phyloP scores from a whole-genome alignment of 768 basidiomycete species.

The Lentinula edodes region DNA sequence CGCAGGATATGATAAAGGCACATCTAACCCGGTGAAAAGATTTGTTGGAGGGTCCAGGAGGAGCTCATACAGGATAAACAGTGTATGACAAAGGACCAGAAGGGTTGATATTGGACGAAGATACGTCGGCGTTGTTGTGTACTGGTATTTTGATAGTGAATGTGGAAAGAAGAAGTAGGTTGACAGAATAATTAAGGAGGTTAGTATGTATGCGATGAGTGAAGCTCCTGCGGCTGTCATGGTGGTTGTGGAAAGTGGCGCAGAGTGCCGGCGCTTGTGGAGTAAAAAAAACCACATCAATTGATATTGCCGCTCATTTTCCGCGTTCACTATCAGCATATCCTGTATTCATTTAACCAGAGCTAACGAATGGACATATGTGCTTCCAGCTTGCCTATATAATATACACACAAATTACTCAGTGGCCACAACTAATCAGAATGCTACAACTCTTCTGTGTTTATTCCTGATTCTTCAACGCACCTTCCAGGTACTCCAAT shows the following conservation, averaged over 20 bases:
- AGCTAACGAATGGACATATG: no score
- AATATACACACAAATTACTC: no score
- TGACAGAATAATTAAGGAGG: neutral
- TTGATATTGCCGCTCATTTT: no score
- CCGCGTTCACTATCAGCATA: no score
- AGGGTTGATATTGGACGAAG: constrained; percentile 24
- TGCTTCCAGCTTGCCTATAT: no score
- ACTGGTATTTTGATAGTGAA: neutral
- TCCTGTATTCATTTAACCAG: no score
- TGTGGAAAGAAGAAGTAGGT: constrained; percentile 1
- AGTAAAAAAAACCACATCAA: no score
- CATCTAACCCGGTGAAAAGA: constrained; percentile 48
- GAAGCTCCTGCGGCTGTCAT: constrained; percentile 2
- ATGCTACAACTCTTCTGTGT: no score
- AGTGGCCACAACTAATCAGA: no score
- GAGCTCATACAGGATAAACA: constrained; percentile 42
- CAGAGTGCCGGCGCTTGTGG: neutral
- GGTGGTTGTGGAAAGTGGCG: no score
- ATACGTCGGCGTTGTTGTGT: neutral
- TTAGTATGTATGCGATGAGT: neutral
- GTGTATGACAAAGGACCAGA: constrained; percentile 43
- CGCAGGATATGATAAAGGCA: constrained; percentile 50
- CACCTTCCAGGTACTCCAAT: constrained; percentile 39
- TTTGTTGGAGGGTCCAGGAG: constrained; percentile 51
- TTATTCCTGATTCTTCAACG: constrained; percentile 5